Evolutionary conservation across 495 filamentous ascomycete genomes (phyloP), one percentile per base, ranked within the genome.

Genomic region (Penicillium desertorum): DNA sequence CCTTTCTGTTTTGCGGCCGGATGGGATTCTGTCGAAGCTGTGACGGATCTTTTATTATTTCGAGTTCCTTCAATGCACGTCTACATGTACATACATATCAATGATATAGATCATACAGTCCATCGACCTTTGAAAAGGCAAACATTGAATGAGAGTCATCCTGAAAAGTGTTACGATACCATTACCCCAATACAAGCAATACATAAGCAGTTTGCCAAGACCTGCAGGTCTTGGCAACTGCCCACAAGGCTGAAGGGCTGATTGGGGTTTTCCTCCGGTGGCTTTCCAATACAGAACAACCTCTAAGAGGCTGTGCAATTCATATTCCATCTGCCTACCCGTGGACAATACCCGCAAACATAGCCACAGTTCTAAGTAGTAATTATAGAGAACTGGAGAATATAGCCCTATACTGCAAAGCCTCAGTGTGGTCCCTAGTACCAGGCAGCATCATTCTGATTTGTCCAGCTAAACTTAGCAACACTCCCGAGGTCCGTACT

Each of bases 361-460:
- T 39, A 54, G 27, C 30, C 29, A 22, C 27, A n/a, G 19, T 45
- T 23, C 5, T 27, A 25, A n/a, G 23, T 17, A 51, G 46, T 30
- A 49, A 50, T 4, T 48, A 44, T 44, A 42, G 34, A 39, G 30
- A 29, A 34, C 27, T 3, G 22, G 3, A n/a, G 39, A 16, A 25
- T 17, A 12, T 10, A 5, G 3, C 19, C 19, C 30, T 27, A 29
- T 22, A 42, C 45, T 19, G 27, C 44, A 41, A 51, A 51, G 53
- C 51, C 50, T 34, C 46, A 54, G 30, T 47, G 42, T 19, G 17
- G 30, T 22, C 14, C 30, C 4, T 23, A 4, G 22, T 42, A 45
- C 22, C 54, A 68, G 65, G 65, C 65, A 68, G 46, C 62, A 65
- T 56, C 54, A 57, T 68, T 68, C 45, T 45, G 20, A 54, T 54